A percentile compares a stretch with the other conserved stretches of the same genome.
Evolutionary conservation across 2,329 filamentous ascomycete genomes (phyloP).

Genomic region (Neocucurbitaria cava): DNA sequence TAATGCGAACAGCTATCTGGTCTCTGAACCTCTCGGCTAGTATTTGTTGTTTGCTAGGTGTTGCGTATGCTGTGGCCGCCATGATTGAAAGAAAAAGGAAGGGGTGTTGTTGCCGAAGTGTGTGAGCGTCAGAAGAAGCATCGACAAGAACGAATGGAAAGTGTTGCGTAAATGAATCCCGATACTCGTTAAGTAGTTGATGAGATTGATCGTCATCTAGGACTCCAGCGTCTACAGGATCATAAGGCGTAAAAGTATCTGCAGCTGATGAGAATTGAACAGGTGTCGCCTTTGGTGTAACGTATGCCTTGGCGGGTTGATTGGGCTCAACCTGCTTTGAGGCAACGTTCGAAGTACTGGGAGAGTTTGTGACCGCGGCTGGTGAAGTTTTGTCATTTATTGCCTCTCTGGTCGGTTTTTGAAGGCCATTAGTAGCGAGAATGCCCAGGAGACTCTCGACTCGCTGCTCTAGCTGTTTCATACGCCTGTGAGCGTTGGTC

Average conservation of each 20-base stretch:
- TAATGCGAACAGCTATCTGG: constrained; percentile 33
- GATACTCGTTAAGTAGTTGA: neutral
- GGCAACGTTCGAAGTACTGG: neutral
- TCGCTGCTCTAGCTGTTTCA: constrained; percentile 33
- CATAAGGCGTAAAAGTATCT: neutral
- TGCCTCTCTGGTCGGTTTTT: constrained; percentile 3
- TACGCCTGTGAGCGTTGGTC: too few relatives aligned
- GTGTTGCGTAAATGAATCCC: neutral
- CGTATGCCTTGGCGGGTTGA: neutral
- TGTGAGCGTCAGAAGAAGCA: neutral
- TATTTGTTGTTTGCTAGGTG: constrained; percentile 25
- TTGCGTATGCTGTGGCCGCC: neutral
- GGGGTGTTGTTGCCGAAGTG: neutral
- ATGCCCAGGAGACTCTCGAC: constrained; percentile 30
- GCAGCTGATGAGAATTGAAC: neutral
- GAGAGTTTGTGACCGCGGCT: neutral
- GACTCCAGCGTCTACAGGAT: neutral
- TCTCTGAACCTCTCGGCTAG: constrained; percentile 36
- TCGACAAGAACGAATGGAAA: neutral
- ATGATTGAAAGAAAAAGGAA: constrained; percentile 1
- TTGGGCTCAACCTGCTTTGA: neutral
- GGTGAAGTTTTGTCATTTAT: neutral
- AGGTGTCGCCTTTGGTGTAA: neutral
- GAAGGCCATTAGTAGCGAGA: constrained; percentile 6
- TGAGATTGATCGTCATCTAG: neutral